Evolutionary conservation across 768 basidiomycete species (phyloP).

Genomic region (Candolleomyces efflorescens): DNA sequence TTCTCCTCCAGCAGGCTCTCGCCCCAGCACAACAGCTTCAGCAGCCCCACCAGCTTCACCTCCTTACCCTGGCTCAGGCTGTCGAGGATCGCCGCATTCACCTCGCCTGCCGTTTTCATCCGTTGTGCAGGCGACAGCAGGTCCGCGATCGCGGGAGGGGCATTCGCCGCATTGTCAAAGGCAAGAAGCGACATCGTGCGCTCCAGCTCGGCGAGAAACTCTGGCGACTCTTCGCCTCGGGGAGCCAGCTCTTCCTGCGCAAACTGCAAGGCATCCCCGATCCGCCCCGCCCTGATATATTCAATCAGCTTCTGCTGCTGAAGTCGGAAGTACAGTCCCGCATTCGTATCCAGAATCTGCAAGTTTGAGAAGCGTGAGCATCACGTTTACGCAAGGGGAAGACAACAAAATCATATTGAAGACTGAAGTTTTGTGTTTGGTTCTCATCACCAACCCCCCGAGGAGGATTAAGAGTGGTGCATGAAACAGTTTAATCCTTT

Average conservation of each 20-base stretch:
- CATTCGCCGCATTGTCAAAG: conserved; percentile 60
- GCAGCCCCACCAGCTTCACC: conserved; percentile 78
- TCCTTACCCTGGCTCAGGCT: conserved; percentile 90
- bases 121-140: conserved; percentile 84
- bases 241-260: conserved; percentile 94
- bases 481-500: conserved; percentile 92
- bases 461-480: conserved; percentile 91
- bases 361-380: conserved; percentile 19
- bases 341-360: conserved; percentile 96
- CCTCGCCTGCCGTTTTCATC: conserved; percentile 91
- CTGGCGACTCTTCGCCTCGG: conserved; percentile 90
- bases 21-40: conserved; percentile 87
- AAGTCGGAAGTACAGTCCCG: conserved; percentile 88
- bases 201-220: conserved; percentile 90
- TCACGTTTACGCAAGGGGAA: conserved; percentile 7
- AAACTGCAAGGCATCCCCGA: conserved; percentile 80
- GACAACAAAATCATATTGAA: conserved; percentile 76
- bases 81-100: conserved; percentile 94
- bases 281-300: conserved; percentile 77
- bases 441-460: conserved; percentile 88
- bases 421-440: conserved; percentile 83
- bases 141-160: conserved; percentile 68
- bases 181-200: conserved; percentile 91
- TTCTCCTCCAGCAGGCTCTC: conserved; percentile 74
- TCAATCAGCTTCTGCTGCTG: conserved; percentile 97